phyloP scores from a whole-genome alignment of 2,329 filamentous ascomycete species.

The Lasiodiplodia theobromae region DNA sequence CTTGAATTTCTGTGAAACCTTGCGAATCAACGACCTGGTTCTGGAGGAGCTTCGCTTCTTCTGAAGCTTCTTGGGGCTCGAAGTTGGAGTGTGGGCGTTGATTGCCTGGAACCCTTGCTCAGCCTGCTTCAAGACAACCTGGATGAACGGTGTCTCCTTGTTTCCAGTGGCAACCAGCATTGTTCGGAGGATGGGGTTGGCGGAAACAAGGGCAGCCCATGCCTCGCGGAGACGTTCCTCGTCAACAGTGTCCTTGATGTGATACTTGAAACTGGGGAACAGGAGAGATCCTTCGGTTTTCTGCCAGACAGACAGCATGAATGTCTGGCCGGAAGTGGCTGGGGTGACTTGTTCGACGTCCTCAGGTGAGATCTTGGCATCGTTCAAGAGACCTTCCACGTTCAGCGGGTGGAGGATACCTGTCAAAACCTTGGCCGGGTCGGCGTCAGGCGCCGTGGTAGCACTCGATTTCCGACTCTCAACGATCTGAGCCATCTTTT shows the following conservation, averaged over 20 bases:
- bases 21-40: not conserved
- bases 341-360: slow-evolving; percentile 68
- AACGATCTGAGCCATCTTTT: slow-evolving; percentile 64
- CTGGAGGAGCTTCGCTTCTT: slow-evolving; percentile 8
- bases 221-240: slow-evolving; percentile 58
- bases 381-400: slow-evolving; percentile 53
- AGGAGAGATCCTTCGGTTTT: slow-evolving; percentile 72
- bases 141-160: slow-evolving; percentile 63
- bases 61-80: not conserved
- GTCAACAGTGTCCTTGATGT: slow-evolving; percentile 52
- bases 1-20: slow-evolving; percentile 12
- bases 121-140: slow-evolving; percentile 62
- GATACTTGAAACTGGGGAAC: slow-evolving; percentile 74
- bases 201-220: slow-evolving; percentile 66
- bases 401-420: slow-evolving; percentile 39
- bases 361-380: slow-evolving; percentile 50
- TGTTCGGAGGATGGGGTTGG: slow-evolving; percentile 73
- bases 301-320: slow-evolving; percentile 81
- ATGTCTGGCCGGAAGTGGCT: slow-evolving; percentile 77
- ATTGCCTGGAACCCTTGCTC: slow-evolving; percentile 40
- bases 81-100: not conserved
- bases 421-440: slow-evolving; percentile 25
- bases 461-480: slow-evolving; percentile 32
- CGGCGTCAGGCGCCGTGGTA: not conserved
- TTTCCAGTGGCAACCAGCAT: slow-evolving; percentile 63